A percentile compares a stretch with the other conserved stretches of the same genome.
Conservation (phyloP, 345 rosid genomes). For the Hirschfeldia incana region DNA sequence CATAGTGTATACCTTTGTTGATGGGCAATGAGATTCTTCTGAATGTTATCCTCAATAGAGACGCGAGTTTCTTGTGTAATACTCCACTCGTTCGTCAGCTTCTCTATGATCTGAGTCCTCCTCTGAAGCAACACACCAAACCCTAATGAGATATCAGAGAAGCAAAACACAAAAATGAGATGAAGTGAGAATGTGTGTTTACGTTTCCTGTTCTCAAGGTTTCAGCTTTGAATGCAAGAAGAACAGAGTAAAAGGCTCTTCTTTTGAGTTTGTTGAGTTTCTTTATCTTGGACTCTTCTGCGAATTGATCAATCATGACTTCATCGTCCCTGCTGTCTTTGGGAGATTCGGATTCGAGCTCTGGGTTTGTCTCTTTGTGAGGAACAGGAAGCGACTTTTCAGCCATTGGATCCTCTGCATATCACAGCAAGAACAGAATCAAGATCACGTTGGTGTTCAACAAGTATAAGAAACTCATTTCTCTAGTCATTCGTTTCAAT, state of each 20-base stretch:
- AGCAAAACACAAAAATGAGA: neutral
- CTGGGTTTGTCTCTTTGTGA: too few species aligned
- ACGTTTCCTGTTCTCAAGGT: neutral
- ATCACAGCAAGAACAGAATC: neutral
- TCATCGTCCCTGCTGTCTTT: too few species aligned
- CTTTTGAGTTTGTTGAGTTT: neutral
- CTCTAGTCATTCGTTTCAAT: neutral
- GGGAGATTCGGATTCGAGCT: too few species aligned
- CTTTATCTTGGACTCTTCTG: neutral
- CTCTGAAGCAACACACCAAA: conserved; percentile 6
- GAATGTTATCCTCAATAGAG: neutral
- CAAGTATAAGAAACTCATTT: too few species aligned
- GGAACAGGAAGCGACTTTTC: too few species aligned
- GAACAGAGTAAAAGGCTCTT: conserved; percentile 23
- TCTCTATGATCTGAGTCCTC: neutral
- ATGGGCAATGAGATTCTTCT: neutral
- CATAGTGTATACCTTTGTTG: neutral
- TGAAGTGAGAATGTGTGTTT: neutral
- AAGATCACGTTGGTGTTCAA: neutral
- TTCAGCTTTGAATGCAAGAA: conserved; percentile 6
- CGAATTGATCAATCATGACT: neutral
- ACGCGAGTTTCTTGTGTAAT: neutral
- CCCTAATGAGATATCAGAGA: neutral
- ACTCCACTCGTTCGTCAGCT: conserved; percentile 15
- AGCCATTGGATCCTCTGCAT: neutral